phyloP scores from a whole-genome alignment of 208 protist genomes.

The Crithidia sp. region DNA sequence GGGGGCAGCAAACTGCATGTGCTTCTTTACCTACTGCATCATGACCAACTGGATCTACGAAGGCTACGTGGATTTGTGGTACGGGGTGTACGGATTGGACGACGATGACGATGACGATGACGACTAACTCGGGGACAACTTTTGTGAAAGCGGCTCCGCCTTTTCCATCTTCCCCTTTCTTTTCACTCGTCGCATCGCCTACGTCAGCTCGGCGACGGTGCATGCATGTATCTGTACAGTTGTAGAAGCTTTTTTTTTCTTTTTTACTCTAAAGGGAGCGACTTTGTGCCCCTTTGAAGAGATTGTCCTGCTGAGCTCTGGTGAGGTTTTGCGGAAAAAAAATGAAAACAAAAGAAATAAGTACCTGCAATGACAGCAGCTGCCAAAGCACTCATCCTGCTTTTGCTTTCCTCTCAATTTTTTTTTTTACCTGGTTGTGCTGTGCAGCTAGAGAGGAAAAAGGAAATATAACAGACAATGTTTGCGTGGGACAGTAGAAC shows the following conservation, averaged over 20 bases:
- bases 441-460: background rate
- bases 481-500: too few species aligned
- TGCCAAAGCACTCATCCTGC: too few species aligned
- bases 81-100: slow-evolving; percentile 73
- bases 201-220: too few species aligned
- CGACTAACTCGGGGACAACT: slow-evolving; percentile 4
- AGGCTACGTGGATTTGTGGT: slow-evolving; percentile 81
- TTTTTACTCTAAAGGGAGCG: background rate
- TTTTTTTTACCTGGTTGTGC: background rate
- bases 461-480: too few species aligned
- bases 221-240: too few species aligned
- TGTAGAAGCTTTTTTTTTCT: background rate
- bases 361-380: too few species aligned
- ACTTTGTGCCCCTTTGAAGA: background rate
- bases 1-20: slow-evolving; percentile 42
- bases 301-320: too few species aligned
- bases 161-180: too few species aligned
- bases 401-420: background rate
- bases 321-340: too few species aligned
- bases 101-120: slow-evolving; percentile 67
- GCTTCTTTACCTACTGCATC: slow-evolving; percentile 69
- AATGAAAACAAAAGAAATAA: too few species aligned
- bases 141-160: background rate
- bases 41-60: slow-evolving; percentile 85
- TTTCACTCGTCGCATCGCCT: too few species aligned